These are phyloP conservation scores for Pythium coloratum DNA, from an alignment of 352 stramenopile species.

Conservation along the genomic window DNA sequence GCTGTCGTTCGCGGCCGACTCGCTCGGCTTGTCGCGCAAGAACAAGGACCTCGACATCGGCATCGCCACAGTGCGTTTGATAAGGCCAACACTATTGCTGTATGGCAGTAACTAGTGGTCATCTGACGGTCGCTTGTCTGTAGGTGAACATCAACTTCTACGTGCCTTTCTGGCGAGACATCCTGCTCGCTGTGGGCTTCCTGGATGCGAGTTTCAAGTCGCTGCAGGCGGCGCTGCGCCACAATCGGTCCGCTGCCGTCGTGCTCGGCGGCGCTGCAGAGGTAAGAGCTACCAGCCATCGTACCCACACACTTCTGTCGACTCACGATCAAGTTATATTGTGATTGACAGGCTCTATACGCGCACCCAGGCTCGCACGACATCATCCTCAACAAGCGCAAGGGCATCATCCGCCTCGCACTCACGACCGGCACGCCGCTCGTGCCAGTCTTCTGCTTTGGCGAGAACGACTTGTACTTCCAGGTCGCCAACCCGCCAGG, in stretches of 20 bases:
- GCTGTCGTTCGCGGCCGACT: slow-evolving; percentile 47
- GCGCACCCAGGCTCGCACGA: slow-evolving; percentile 42
- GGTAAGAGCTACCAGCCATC: slow-evolving; percentile 16
- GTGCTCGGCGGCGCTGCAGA: slow-evolving; percentile 51
- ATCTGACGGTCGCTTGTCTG: neutral
- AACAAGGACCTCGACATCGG: slow-evolving; percentile 45
- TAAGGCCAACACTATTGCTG: too few relatives aligned
- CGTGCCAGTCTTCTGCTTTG: slow-evolving; percentile 71
- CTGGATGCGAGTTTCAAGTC: slow-evolving; percentile 51
- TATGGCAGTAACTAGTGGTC: too few relatives aligned
- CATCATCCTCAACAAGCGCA: slow-evolving; percentile 66
- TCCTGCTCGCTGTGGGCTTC: slow-evolving; percentile 51
- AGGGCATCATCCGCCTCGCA: slow-evolving; percentile 64
- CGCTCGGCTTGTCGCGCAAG: slow-evolving; percentile 34
- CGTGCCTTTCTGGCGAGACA: slow-evolving; percentile 51
- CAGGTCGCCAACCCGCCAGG: slow-evolving; percentile 47
- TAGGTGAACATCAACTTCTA: slow-evolving; percentile 54
- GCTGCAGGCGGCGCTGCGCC: slow-evolving; percentile 29
- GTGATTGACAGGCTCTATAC: slow-evolving; percentile 36
- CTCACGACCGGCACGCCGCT: slow-evolving; percentile 52
- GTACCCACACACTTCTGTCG: too few relatives aligned
- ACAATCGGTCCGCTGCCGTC: slow-evolving; percentile 36
- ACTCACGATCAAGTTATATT: too few relatives aligned
- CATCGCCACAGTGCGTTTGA: slow-evolving; percentile 37
- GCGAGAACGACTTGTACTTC: slow-evolving; percentile 60